Percentiles rank a stretch among this genome's conserved stretches.
Conservation (phyloP, 805 yeast genomes). For the Kuraishia piskuri region DNA sequence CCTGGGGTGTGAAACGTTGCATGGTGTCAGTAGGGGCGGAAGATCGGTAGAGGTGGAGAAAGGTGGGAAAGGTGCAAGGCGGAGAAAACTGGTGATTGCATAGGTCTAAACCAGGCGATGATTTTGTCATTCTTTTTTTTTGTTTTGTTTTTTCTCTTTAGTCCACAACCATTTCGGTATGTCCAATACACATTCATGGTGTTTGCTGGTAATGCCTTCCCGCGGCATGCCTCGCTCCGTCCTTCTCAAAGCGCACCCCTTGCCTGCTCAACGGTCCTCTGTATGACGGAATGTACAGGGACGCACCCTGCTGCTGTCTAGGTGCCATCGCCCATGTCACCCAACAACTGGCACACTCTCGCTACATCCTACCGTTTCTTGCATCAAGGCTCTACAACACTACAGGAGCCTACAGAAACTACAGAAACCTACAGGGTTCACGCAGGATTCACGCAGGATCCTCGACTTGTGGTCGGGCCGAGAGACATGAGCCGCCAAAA, state of each 20-base stretch:
- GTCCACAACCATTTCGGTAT: too few relatives aligned
- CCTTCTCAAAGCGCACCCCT: background rate
- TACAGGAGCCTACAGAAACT: background rate
- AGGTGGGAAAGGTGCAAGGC: background rate
- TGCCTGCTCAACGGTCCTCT: background rate
- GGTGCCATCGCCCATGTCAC: background rate
- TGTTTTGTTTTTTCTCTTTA: too few relatives aligned
- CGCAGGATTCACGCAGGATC: too few relatives aligned
- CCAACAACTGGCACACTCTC: background rate
- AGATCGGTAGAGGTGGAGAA: background rate
- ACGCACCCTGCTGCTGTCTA: too few relatives aligned
- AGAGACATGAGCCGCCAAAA: too few relatives aligned
- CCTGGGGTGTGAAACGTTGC: background rate
- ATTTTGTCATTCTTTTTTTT: too few relatives aligned
- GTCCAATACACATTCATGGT: too few relatives aligned
- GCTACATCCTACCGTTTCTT: background rate
- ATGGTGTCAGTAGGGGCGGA: too few relatives aligned
- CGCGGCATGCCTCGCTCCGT: background rate
- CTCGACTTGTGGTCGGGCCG: too few relatives aligned
- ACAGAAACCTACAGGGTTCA: background rate
- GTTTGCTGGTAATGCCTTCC: background rate
- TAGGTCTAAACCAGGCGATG: too few relatives aligned
- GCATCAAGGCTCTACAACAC: background rate
- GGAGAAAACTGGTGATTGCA: too few relatives aligned
- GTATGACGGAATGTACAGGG: too few relatives aligned